Evolutionary conservation across 495 filamentous ascomycete genomes (phyloP).

Genomic region (Penicillium paradoxum): DNA sequence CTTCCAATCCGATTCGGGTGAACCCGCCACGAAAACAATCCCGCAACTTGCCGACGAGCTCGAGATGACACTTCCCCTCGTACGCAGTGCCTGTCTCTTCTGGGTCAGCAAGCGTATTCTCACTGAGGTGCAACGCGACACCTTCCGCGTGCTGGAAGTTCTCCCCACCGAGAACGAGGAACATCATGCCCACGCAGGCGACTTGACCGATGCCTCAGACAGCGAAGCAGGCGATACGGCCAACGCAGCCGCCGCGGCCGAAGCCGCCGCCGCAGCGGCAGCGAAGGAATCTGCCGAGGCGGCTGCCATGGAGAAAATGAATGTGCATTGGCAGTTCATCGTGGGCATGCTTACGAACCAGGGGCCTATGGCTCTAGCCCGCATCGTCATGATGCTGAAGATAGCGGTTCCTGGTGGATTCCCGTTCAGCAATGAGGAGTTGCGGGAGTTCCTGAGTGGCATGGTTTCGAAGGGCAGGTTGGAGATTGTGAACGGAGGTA

Average conservation of each 20-base stretch:
- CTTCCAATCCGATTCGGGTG: slow-evolving; percentile 53
- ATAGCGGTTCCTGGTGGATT: slow-evolving; percentile 85
- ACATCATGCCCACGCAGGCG: slow-evolving; percentile 18
- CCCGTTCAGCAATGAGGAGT: slow-evolving; percentile 69
- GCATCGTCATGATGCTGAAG: slow-evolving; percentile 90
- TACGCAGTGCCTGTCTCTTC: slow-evolving; percentile 74
- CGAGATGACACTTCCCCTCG: slow-evolving; percentile 70
- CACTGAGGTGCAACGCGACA: slow-evolving; percentile 47
- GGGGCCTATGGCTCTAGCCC: slow-evolving; percentile 69
- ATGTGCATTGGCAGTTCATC: slow-evolving; percentile 86
- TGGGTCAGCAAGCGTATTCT: slow-evolving; percentile 82
- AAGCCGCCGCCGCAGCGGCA: slow-evolving; percentile 46
- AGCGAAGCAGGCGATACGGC: slow-evolving; percentile 26
- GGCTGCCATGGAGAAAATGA: slow-evolving; percentile 67
- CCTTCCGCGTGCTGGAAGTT: slow-evolving; percentile 60
- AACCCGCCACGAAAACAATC: slow-evolving; percentile 48
- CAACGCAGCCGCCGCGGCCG: slow-evolving; percentile 43
- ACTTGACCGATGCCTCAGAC: slow-evolving; percentile 30
- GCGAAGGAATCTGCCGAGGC: slow-evolving; percentile 43
- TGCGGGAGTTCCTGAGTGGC: slow-evolving; percentile 69
- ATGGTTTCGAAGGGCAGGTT: slow-evolving; percentile 68
- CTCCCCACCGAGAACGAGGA: slow-evolving; percentile 45
- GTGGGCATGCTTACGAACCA: slow-evolving; percentile 92
- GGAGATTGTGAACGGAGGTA: slow-evolving; percentile 65
- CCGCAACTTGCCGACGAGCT: slow-evolving; percentile 59